Evolutionary conservation across 345 rosid genomes (phyloP), one percentile per base, ranked within the genome.

Genomic region (Cochlearia excelsa): DNA sequence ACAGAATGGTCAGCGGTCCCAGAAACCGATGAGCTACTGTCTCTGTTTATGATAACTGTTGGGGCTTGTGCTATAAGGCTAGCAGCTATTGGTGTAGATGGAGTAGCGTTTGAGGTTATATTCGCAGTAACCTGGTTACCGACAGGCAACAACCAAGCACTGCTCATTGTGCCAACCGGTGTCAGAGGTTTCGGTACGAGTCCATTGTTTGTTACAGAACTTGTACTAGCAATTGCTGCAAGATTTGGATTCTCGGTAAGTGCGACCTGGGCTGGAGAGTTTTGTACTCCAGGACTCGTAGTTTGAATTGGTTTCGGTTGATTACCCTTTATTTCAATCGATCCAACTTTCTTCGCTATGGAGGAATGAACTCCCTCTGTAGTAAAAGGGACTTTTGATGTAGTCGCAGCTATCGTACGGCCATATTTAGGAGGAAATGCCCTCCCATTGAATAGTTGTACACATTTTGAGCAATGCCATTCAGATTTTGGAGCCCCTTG

Each of bases 401-500:
- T 47, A 65, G 67, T 77, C n/a, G 65, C 45, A 51, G 80, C 78
- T 71, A 84, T 71, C 51, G 83, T 82, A 70, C 95, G 89, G 6
- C 99, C 99, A 73, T 88, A 85, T 62, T 82, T 78, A 59, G 95
- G 97, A 31, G 95, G 91, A 70, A 85, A 79, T 54, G 95, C 89
- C 77, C 89, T 93, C 33, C 99, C 92, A 46, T 72, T 82, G 72
- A 79, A 77, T 67, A 79, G 61, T 54, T 79, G 70, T 69, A 81
- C 70, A 75, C 95, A 93, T 65, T 72, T 89, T 59, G 78, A 60
- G 79, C 99, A 93, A 75, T 89, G 91, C 97, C 99, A 89, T 73
- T 93, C 99, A 58, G 79, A 82, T 69, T 83, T 84, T 37, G 94
- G 90, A 57, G 87, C 77, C 63, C 76, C 91, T 72, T 79, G 81